phyloP scores from a whole-genome alignment of 176 grass and related monocot species.

The Urochloa ruziziensis region DNA sequence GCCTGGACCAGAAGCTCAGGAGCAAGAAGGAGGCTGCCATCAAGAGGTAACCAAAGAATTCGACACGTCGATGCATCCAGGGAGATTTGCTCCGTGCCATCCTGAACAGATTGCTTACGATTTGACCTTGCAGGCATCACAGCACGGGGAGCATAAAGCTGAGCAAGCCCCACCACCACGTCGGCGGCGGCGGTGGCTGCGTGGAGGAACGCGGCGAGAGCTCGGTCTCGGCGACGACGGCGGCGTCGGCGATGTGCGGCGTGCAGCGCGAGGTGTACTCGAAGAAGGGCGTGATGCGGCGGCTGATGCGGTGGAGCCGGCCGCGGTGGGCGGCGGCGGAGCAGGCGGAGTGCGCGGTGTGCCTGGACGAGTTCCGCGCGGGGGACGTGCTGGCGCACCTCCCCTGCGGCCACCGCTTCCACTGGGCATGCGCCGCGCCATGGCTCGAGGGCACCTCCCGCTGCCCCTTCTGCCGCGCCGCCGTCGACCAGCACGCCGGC shows the following conservation, averaged over 20 bases:
- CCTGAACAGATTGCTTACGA: neutral
- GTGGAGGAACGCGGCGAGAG: neutral
- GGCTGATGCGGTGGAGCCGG: constrained; percentile 78
- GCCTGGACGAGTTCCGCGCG: constrained; percentile 78
- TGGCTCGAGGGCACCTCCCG: constrained; percentile 69
- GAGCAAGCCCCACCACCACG: neutral
- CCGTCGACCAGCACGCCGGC: constrained; percentile 3
- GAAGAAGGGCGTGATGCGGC: constrained; percentile 48
- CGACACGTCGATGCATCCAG: neutral
- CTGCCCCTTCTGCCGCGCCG: constrained; percentile 82
- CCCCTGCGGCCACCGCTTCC: constrained; percentile 86
- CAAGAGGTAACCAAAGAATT: constrained; percentile 32
- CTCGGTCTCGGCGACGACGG: neutral
- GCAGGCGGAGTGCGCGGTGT: constrained; percentile 75
- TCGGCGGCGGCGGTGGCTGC: neutral
- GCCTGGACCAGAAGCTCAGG: constrained; percentile 76
- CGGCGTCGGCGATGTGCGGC: neutral
- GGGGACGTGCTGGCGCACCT: constrained; percentile 80
- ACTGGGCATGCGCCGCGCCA: constrained; percentile 74
- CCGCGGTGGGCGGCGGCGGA: constrained; percentile 68
- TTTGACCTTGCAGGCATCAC: constrained; percentile 44
- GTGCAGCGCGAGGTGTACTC: constrained; percentile 79
- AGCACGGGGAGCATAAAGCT: constrained; percentile 62
- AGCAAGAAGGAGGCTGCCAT: constrained; percentile 29
- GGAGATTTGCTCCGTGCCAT: neutral